Evolutionary conservation across 768 basidiomycete species (phyloP).

Genomic region (Hydnum rufescens): DNA sequence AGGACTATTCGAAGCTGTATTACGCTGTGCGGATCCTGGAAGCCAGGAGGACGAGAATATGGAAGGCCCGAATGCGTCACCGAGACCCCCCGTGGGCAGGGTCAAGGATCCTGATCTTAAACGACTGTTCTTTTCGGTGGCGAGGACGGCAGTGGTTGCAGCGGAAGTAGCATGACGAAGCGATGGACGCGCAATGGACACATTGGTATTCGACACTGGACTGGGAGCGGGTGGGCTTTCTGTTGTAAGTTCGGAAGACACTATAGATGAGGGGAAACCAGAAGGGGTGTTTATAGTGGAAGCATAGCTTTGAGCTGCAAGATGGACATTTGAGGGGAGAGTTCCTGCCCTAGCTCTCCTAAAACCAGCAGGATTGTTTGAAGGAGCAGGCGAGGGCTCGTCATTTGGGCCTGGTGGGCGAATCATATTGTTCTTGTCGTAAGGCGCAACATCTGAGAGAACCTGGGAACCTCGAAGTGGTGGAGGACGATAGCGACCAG

Average conservation of each 20-base stretch:
- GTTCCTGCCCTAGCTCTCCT: conserved; percentile 94
- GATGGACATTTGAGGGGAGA: conserved; percentile 85
- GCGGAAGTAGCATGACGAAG: conserved; percentile 61
- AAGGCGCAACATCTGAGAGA: conserved; percentile 18
- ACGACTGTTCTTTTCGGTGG: conserved; percentile 56
- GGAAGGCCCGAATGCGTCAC: conserved; percentile 72
- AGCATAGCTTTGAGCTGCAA: conserved; percentile 66
- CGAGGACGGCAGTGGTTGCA: conserved; percentile 31
- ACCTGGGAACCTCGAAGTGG: conserved; percentile 38
- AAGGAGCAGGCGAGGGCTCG: conserved; percentile 37
- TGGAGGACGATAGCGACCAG: conserved; percentile 56
- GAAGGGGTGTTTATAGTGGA: conserved; percentile 27
- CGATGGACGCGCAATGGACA: conserved; percentile 38
- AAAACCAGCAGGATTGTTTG: conserved; percentile 70
- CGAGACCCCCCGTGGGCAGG: conserved; percentile 46
- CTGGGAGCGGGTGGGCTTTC: neutral
- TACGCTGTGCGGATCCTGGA: conserved; percentile 15
- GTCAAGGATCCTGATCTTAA: conserved; percentile 87
- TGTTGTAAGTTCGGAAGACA: neutral
- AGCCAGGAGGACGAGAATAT: conserved; percentile 88
- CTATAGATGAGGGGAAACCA: conserved; percentile 18
- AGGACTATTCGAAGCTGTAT: conserved; percentile 31
- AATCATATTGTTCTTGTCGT: conserved; percentile 39
- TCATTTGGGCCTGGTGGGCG: conserved; percentile 26
- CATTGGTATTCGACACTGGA: conserved; percentile 13